Evolutionary conservation across 2,329 filamentous ascomycete species (phyloP).

Genomic region (Epichloe elymi): DNA sequence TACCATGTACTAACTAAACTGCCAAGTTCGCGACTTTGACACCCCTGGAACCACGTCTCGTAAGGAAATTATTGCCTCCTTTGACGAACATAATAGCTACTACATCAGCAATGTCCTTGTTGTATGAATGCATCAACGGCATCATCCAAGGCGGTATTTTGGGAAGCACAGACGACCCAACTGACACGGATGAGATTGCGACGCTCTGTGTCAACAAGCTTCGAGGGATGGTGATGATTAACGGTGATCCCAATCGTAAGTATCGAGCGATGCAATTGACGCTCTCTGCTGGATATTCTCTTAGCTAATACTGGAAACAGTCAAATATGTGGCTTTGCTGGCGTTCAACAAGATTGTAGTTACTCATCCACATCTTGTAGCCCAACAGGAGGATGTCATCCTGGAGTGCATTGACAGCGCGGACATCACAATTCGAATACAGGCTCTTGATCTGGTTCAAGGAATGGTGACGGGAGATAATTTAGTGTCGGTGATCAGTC

Average conservation of each 20-base stretch:
- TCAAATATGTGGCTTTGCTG: conserved; percentile 93
- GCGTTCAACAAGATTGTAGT: conserved; percentile 91
- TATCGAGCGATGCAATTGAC: conserved; percentile 8
- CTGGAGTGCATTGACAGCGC: conserved; percentile 90
- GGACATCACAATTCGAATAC: conserved; percentile 89
- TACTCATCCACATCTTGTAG: conserved; percentile 78
- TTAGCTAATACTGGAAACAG: conserved; percentile 27
- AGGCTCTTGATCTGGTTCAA: conserved; percentile 80
- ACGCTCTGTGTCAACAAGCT: conserved; percentile 85
- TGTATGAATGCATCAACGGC: conserved; percentile 97
- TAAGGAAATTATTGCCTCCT: conserved; percentile 82
- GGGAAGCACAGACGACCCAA: conserved; percentile 63
- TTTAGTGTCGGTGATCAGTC: conserved; percentile 68
- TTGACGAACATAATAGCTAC: conserved; percentile 87
- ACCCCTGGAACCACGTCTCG: conserved; percentile 78
- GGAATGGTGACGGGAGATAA: conserved; percentile 90
- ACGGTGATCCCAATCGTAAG: conserved; percentile 86
- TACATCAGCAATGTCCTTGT: conserved; percentile 90
- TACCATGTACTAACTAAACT: conserved; percentile 10
- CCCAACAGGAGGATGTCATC: conserved; percentile 90
- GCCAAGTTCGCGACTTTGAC: conserved; percentile 82
- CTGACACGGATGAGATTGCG: conserved; percentile 83
- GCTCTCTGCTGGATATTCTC: background rate
- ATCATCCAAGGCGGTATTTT: conserved; percentile 95
- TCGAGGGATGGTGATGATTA: conserved; percentile 83